Conservation (phyloP, 371 early-diverging fungal species). For the Lichtheimia corymbifera region DNA sequence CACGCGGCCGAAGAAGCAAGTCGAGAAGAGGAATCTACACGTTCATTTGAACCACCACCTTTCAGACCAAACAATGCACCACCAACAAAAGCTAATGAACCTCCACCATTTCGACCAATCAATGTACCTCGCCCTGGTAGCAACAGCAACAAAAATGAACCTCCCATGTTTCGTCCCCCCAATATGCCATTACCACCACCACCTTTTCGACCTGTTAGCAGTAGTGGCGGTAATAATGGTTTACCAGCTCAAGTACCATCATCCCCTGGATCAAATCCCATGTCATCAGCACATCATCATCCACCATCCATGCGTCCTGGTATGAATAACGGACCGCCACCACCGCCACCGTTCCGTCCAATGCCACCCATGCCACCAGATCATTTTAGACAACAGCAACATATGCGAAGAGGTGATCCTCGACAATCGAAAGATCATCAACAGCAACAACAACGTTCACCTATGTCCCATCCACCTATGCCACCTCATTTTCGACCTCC, state of each 20-base stretch:
- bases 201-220: slow-evolving; percentile 6
- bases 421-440: background rate
- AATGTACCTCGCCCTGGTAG: slow-evolving; percentile 23
- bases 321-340: slow-evolving; percentile 13
- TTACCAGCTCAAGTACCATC: slow-evolving; percentile 15
- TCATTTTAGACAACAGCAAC: background rate
- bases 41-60: slow-evolving; percentile 46
- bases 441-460: slow-evolving; percentile 9
- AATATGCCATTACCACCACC: slow-evolving; percentile 6
- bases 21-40: slow-evolving; percentile 43
- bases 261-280: slow-evolving; percentile 14
- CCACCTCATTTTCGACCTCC: slow-evolving; percentile 1
- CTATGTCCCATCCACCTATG: background rate
- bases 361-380: slow-evolving; percentile 6
- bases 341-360: slow-evolving; percentile 24
- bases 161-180: slow-evolving; percentile 37
- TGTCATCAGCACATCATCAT: slow-evolving; percentile 15
- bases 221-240: background rate
- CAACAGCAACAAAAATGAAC: slow-evolving; percentile 25
- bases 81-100: slow-evolving; percentile 34
- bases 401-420: background rate
- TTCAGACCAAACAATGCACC: slow-evolving; percentile 45
- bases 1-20: slow-evolving; percentile 53
- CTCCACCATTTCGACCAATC: slow-evolving; percentile 39
- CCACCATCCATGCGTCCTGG: slow-evolving; percentile 21